phyloP scores from a whole-genome alignment of 169 alveolate genomes.

The Gregarina niphandrodes region DNA sequence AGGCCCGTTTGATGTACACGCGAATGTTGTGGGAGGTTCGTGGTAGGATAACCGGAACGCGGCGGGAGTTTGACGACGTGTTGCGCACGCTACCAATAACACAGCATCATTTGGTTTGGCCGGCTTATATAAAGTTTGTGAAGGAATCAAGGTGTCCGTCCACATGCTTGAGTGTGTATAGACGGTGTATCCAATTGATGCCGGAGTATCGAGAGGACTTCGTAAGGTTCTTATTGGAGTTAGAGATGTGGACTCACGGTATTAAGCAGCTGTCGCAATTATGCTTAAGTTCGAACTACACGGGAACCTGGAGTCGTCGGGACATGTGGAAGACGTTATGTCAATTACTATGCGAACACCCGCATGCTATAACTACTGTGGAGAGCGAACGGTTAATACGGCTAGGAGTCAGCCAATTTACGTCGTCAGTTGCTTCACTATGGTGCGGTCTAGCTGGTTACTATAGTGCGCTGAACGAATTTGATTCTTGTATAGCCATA shows the following conservation, averaged over 20 bases:
- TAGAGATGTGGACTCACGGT: constrained; percentile 37
- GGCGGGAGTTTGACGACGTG: constrained; percentile 47
- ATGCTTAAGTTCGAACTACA: constrained; percentile 35
- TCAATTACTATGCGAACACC: constrained; percentile 21
- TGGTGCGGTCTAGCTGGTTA: constrained; percentile 58
- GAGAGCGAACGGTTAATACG: constrained; percentile 42
- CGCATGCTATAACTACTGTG: too few relatives aligned
- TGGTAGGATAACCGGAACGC: constrained; percentile 37
- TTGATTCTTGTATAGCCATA: constrained; percentile 47
- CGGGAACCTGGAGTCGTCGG: constrained; percentile 39
- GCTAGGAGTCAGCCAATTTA: constrained; percentile 46
- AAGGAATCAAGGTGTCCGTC: constrained; percentile 25
- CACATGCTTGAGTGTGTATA: constrained; percentile 35
- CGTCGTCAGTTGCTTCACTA: constrained; percentile 55
- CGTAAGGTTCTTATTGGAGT: constrained; percentile 19
- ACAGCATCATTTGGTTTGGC: constrained; percentile 59
- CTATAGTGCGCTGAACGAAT: constrained; percentile 37
- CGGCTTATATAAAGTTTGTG: constrained; percentile 38
- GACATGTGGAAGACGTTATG: constrained; percentile 42
- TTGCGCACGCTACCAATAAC: constrained; percentile 47
- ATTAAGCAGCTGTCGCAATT: constrained; percentile 42
- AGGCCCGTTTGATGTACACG: constrained; percentile 41
- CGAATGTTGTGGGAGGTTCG: constrained; percentile 48
- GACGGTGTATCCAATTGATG: constrained; percentile 39
- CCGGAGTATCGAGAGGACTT: constrained; percentile 46